A percentile compares a stretch with the other conserved stretches of the same genome.
These are phyloP conservation scores for Aphanomyces cochlioides DNA, from an alignment of 352 stramenopile genomes.

Conservation along the genomic window DNA sequence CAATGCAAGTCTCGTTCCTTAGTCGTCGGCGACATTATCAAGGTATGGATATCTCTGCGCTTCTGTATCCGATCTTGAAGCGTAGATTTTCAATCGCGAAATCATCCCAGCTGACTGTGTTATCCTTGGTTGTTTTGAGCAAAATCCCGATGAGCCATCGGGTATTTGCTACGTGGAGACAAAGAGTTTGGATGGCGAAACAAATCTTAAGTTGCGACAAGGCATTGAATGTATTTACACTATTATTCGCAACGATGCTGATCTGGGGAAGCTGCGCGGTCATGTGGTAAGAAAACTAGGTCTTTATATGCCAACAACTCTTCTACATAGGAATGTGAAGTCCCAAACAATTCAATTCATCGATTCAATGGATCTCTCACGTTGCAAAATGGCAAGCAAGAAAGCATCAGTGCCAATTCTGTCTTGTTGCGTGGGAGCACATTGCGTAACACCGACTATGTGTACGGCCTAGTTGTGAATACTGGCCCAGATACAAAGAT, in stretches of 20 bases:
- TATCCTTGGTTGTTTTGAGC: conserved; percentile 79
- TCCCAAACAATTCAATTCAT: conserved; percentile 89
- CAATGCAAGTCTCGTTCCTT: conserved; percentile 69
- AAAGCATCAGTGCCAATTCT: conserved; percentile 72
- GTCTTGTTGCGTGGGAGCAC: conserved; percentile 85
- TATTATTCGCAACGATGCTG: conserved; percentile 45
- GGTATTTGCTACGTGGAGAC: conserved; percentile 91
- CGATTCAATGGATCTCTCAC: conserved; percentile 85
- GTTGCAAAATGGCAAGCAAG: conserved; percentile 52
- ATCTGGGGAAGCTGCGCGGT: conserved; percentile 51
- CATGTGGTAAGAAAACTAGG: conserved; percentile 38
- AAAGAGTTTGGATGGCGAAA: conserved; percentile 91
- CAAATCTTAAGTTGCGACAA: conserved; percentile 89
- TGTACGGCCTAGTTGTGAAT: conserved; percentile 90
- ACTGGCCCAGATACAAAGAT: conserved; percentile 87
- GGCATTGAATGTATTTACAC: conserved; percentile 77
- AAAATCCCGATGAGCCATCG: conserved; percentile 53
- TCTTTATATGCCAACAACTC: neutral
- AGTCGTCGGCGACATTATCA: conserved; percentile 86
- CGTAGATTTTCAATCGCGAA: conserved; percentile 64
- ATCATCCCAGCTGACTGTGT: conserved; percentile 82
- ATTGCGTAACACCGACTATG: conserved; percentile 89
- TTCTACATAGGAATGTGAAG: conserved; percentile 48
- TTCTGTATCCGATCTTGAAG: neutral
- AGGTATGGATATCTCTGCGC: conserved; percentile 44